Evolutionary conservation across 2,329 filamentous ascomycete genomes (phyloP).

Genomic region (Daldinia sp.): DNA sequence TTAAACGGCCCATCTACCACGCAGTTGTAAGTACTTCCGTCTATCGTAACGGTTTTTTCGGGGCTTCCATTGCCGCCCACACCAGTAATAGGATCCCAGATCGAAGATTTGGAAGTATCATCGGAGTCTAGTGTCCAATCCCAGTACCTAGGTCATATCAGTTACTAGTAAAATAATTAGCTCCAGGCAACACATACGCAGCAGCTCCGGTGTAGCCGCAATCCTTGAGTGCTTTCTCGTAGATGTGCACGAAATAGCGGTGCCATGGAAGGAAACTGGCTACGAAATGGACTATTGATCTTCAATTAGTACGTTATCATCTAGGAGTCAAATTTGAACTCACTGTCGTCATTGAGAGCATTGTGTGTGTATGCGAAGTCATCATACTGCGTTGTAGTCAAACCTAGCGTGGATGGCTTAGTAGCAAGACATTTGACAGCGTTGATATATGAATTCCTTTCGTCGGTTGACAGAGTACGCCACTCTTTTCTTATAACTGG

Average conservation of each 20-base stretch:
- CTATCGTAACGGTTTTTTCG: neutral
- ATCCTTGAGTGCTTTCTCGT: neutral
- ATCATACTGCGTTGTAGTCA: neutral
- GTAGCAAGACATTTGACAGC: neutral
- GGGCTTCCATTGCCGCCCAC: neutral
- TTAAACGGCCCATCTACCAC: neutral
- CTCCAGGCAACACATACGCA: neutral
- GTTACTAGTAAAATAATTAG: neutral
- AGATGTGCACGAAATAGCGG: neutral
- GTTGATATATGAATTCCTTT: conserved; percentile 1
- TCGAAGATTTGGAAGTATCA: neutral
- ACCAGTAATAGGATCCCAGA: neutral
- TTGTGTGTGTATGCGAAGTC: neutral
- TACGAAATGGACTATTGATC: neutral
- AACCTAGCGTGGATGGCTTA: neutral
- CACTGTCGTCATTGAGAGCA: neutral
- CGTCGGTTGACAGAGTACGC: conserved; percentile 2
- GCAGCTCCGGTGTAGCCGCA: neutral
- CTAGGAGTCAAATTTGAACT: neutral
- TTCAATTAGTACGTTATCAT: neutral
- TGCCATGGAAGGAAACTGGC: neutral
- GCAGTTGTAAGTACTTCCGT: neutral
- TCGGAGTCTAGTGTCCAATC: neutral
- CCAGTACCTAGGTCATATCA: neutral
- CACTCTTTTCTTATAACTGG: neutral